Evolutionary conservation across 2,329 filamentous ascomycete genomes (phyloP).

Genomic region (Clonostachys solani): DNA sequence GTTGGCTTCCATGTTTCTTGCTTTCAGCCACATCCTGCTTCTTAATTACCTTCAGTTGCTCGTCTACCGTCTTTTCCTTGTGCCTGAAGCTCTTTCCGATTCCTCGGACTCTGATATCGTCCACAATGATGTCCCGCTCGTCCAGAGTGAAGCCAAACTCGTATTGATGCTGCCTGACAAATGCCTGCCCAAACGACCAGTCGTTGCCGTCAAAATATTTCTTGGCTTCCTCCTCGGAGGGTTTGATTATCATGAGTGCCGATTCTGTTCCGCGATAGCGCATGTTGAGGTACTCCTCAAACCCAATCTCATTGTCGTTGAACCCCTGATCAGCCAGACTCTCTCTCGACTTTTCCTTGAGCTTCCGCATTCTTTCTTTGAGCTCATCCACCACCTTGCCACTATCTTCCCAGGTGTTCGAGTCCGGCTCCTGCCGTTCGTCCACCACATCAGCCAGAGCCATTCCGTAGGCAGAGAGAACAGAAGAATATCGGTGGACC

Average conservation of each 20-base stretch:
- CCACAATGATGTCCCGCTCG: slow-evolving; percentile 83
- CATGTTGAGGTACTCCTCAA: slow-evolving; percentile 94
- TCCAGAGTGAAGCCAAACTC: slow-evolving; percentile 88
- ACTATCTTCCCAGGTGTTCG: slow-evolving; percentile 55
- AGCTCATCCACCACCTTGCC: slow-evolving; percentile 58
- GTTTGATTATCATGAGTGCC: slow-evolving; percentile 83
- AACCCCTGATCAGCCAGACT: slow-evolving; percentile 78
- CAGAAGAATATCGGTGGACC: slow-evolving; percentile 82
- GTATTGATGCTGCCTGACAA: slow-evolving; percentile 82
- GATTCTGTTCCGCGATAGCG: slow-evolving; percentile 88
- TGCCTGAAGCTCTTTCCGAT: slow-evolving; percentile 86
- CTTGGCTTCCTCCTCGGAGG: slow-evolving; percentile 55
- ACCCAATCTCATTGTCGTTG: slow-evolving; percentile 66
- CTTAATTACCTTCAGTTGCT: slow-evolving; percentile 70
- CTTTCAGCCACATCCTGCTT: slow-evolving; percentile 49
- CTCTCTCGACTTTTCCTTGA: slow-evolving; percentile 70
- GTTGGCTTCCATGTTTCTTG: slow-evolving; percentile 61
- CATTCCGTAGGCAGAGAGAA: slow-evolving; percentile 90
- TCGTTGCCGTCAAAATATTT: slow-evolving; percentile 58
- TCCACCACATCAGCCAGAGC: slow-evolving; percentile 90
- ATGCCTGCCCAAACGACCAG: slow-evolving; percentile 82
- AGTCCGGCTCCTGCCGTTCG: slow-evolving; percentile 77
- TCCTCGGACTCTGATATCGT: slow-evolving; percentile 82
- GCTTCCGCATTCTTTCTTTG: slow-evolving; percentile 68
- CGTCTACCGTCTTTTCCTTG: slow-evolving; percentile 75